Evolutionary conservation across 2,329 filamentous ascomycete species (phyloP), one percentile per base, ranked within the genome.

Genomic region (Ceratocystis papillata): DNA sequence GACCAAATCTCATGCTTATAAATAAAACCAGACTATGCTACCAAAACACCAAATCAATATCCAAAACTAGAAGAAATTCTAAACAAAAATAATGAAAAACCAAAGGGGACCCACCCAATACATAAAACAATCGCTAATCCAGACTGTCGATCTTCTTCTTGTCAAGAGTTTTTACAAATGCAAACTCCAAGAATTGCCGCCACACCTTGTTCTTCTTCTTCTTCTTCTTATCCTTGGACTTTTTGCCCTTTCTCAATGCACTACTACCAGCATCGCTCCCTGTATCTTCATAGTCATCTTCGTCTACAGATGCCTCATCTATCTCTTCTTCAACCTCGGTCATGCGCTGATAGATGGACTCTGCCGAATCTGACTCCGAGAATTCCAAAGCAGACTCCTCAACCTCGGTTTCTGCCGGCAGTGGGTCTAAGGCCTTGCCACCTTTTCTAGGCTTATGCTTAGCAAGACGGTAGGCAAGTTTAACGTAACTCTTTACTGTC

Each of bases 401-500:
- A 3, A 20, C 22, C 17, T 41, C 50, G 17, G 46, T 59, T 12
- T 53, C 62, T 15, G 15, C 60, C 7, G 59, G 33, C 7, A 22
- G 48, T 12, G 30, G 53, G 17, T 37, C 45, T 25, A 37, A 37
- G 7, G 30, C 46, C 22, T 44, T 59, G 28, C 63, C 50, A n/a
- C 65, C 60, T 22, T 55, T 46, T 5, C 41, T 67, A 45, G 71
- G 70, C 12, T 67, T 62, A 20, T 63, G 72, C 70, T 83, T 77
- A 1, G 88, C 89, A 72, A 97, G 95, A 65, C 87, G 81, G 69
- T 87, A 83, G 10, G 94, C 94, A 61, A 97, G 80, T 68, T 88
- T 82, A 57, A 97, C 78, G 73, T 88, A 88, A 73, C 85, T 95
- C 69, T 83, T 81, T 64, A 96, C 88, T 0, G 93, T 97, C 74